phyloP scores from a whole-genome alignment of 2,329 filamentous ascomycete genomes.

The Reticulascus tulasneorum region DNA sequence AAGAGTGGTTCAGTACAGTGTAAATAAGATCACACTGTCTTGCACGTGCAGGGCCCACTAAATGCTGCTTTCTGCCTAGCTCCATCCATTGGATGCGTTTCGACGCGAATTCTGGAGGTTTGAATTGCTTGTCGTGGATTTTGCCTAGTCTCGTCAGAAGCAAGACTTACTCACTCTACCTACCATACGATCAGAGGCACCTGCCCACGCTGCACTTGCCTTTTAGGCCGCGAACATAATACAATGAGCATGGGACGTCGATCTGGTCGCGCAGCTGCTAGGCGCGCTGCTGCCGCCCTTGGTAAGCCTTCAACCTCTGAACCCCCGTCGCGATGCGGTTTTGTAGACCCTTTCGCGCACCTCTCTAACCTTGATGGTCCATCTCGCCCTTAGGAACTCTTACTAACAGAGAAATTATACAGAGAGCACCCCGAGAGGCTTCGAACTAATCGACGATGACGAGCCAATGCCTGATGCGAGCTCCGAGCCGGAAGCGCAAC shows the following conservation, averaged over 20 bases:
- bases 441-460: conserved; percentile 34
- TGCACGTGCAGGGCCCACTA: no score
- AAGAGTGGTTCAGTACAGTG: no score
- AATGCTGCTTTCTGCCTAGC: no score
- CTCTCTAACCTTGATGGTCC: conserved; percentile 18
- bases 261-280: conserved; percentile 50
- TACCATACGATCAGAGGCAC: no score
- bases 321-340: conserved; percentile 1
- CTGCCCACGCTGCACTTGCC: no score
- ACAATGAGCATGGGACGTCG: conserved; percentile 33
- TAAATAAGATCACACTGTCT: no score
- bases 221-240: no score
- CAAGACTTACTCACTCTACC: no score
- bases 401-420: conserved; percentile 12
- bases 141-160: no score
- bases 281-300: conserved; percentile 49
- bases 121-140: no score
- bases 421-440: conserved; percentile 40
- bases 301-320: conserved; percentile 33
- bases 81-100: no score
- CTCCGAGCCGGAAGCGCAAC: conserved; percentile 18
- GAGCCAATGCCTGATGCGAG: conserved; percentile 32
- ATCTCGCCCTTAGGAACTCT: conserved; percentile 28
- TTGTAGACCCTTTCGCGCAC: not conserved
- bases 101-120: no score